Evolutionary conservation across 2,329 filamentous ascomycete genomes (phyloP).

Genomic region (Fusarium agapanthi): DNA sequence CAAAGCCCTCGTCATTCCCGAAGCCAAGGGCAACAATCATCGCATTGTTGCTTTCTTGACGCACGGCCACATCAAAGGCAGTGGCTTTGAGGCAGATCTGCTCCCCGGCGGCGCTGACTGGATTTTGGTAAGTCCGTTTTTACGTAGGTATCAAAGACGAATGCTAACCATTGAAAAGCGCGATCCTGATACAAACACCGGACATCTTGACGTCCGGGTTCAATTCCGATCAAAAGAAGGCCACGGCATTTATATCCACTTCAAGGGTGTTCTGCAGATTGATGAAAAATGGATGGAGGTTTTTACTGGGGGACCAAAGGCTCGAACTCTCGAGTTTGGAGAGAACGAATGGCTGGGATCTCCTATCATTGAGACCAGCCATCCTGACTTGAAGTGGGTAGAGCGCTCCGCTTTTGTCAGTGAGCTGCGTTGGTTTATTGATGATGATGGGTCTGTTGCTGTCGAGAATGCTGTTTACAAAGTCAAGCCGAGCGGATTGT

Average conservation of each 20-base stretch:
- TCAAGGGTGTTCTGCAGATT: background rate
- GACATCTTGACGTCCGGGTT: background rate
- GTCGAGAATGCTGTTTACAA: slow-evolving; percentile 8
- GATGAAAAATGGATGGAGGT: slow-evolving; percentile 16
- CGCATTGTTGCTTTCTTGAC: slow-evolving; percentile 4
- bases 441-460: background rate
- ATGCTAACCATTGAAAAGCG: background rate
- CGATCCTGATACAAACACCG: slow-evolving; percentile 2
- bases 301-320: background rate
- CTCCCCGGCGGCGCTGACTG: slow-evolving; percentile 2
- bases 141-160: too few relatives aligned
- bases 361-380: background rate
- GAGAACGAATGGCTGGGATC: slow-evolving; percentile 7
- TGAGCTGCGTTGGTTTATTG: background rate
- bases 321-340: slow-evolving; percentile 2
- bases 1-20: background rate
- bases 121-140: background rate
- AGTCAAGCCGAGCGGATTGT: background rate
- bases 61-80: background rate
- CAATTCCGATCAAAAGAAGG: background rate
- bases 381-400: slow-evolving; percentile 1
- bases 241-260: background rate
- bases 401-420: slow-evolving; percentile 1
- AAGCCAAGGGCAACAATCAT: background rate
- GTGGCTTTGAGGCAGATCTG: background rate